Evolutionary conservation across 345 rosid genomes (phyloP).

Genomic region (Angophora floribunda): DNA sequence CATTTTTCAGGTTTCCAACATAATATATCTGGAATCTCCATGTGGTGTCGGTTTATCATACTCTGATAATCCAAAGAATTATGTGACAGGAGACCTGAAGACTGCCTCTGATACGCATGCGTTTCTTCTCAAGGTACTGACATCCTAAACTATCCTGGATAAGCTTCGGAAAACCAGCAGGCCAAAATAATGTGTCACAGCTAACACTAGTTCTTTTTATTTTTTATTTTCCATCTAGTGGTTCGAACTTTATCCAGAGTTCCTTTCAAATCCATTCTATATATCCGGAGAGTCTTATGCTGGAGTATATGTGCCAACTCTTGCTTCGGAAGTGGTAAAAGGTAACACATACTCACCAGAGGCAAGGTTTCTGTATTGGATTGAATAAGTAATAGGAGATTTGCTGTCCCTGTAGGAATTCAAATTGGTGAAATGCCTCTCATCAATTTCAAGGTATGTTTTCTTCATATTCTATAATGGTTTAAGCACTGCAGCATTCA

Average conservation of each 20-base stretch:
- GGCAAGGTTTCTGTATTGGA: not conserved
- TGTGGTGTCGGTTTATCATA: conserved; percentile 54
- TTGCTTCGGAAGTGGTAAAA: conserved; percentile 17
- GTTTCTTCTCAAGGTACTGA: conserved; percentile 42
- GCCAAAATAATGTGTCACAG: not conserved
- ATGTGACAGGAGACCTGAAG: conserved; percentile 23
- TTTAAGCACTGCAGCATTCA: not conserved
- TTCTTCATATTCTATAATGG: not conserved
- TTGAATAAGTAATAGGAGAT: not conserved
- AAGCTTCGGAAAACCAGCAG: not conserved
- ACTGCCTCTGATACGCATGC: conserved; percentile 35
- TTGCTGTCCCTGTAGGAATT: conserved; percentile 9
- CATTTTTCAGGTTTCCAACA: conserved; percentile 34
- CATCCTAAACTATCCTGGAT: not conserved
- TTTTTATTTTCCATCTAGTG: conserved; percentile 9
- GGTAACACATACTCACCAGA: conserved; percentile 1
- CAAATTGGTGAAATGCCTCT: conserved; percentile 7
- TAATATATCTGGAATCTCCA: conserved; percentile 54
- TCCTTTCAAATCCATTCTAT: conserved; percentile 27
- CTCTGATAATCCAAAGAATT: conserved; percentile 8
- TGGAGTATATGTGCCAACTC: conserved; percentile 33
- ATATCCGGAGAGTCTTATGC: conserved; percentile 41
- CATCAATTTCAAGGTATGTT: conserved; percentile 27
- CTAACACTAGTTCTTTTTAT: not conserved
- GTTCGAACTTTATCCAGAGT: conserved; percentile 31